Evolutionary conservation across 2,329 filamentous ascomycete genomes (phyloP).

Genomic region (Neurospora sp.): DNA sequence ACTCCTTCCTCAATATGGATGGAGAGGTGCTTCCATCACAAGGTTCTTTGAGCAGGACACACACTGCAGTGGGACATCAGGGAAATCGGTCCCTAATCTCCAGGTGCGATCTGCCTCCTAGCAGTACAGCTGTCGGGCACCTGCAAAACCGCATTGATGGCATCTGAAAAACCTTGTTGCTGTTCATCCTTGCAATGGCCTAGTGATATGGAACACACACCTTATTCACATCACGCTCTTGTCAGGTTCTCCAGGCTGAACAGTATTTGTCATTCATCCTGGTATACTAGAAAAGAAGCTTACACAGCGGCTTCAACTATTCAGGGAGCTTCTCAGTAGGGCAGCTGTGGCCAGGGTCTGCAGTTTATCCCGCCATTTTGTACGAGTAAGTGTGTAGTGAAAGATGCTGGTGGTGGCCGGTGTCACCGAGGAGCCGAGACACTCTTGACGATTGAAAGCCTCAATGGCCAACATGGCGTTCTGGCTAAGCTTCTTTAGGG

Average conservation of each 20-base stretch:
- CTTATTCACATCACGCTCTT: not conserved
- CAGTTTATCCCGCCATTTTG: not conserved
- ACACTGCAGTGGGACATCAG: not conserved
- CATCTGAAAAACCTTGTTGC: not conserved
- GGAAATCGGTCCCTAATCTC: not conserved
- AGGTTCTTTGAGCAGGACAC: not conserved
- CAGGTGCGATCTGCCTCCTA: not conserved
- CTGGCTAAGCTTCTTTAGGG: not conserved
- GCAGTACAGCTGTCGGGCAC: not conserved
- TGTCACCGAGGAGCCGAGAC: not conserved
- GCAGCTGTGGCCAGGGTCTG: not conserved
- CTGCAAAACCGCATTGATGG: not conserved
- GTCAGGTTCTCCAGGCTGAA: not conserved
- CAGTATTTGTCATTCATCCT: not conserved
- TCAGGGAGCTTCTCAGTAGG: not conserved
- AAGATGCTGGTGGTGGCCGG: not conserved
- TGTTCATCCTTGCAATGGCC: not conserved
- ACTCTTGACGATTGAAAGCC: not conserved
- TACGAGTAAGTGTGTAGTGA: not conserved
- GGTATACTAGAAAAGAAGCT: not conserved
- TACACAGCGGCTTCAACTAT: not conserved
- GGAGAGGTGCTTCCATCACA: not conserved
- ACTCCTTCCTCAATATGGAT: not conserved
- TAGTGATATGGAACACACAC: not conserved
- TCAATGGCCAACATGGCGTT: not conserved